These are phyloP conservation scores for Mucor racemosus DNA, from an alignment of 371 early-diverging fungal genomes.

Conservation along the genomic window DNA sequence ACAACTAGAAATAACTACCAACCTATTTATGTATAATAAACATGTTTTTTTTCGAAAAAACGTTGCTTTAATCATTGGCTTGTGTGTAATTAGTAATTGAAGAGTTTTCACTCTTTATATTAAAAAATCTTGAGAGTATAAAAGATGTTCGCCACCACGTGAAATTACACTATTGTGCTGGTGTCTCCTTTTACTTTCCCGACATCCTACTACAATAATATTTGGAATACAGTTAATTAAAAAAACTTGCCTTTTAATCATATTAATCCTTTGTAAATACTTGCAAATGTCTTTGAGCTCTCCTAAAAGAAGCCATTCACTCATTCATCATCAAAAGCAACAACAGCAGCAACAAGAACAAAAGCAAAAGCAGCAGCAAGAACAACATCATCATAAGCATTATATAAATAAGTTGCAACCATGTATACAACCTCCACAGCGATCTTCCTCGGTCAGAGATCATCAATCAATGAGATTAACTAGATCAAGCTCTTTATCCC, in stretches of 20 bases:
- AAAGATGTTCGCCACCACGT: background rate
- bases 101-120: background rate
- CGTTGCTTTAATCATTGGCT: background rate
- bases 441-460: constrained; percentile 4
- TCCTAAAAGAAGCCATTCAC: constrained; percentile 28
- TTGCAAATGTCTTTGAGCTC: background rate
- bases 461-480: background rate
- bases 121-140: no score
- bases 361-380: background rate
- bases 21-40: background rate
- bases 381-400: background rate
- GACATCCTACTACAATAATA: background rate
- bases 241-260: background rate
- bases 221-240: background rate
- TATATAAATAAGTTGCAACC: background rate
- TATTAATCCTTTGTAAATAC: background rate
- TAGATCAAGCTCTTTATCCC: constrained; percentile 21
- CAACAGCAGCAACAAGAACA: background rate
- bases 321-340: constrained; percentile 17
- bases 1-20: background rate
- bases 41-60: background rate
- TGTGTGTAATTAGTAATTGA: background rate
- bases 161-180: background rate
- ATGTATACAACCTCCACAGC: background rate
- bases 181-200: background rate